Percentiles rank a stretch among this genome's conserved stretches.
These are phyloP conservation scores for Gonapodya prolifera DNA, from an alignment of 192 early-diverging fungal species.

Conservation along the genomic window DNA sequence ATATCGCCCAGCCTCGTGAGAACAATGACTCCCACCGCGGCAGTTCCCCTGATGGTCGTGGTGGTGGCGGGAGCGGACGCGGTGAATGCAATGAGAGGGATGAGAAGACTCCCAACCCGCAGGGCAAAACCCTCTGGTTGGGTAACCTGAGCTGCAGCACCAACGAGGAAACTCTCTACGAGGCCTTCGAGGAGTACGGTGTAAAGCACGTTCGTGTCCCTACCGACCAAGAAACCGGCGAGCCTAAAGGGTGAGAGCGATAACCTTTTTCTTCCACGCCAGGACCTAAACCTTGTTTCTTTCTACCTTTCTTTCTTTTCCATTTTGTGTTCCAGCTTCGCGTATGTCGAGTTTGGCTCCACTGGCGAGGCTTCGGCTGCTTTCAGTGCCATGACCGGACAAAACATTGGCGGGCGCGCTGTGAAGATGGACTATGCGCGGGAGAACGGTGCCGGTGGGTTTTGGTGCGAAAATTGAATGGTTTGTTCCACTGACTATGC, in stretches of 20 bases:
- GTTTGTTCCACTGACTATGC: slow-evolving; percentile 19
- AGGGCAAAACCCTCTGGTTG: slow-evolving; percentile 63
- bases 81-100: neutral
- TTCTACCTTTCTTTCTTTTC: too few species aligned
- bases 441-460: slow-evolving; percentile 16
- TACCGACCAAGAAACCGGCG: slow-evolving; percentile 59
- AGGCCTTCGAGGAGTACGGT: slow-evolving; percentile 41
- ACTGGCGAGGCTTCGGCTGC: slow-evolving; percentile 35
- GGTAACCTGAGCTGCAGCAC: slow-evolving; percentile 61
- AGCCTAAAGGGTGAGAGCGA: slow-evolving; percentile 54
- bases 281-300: too few species aligned
- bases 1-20: slow-evolving; percentile 44
- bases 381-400: slow-evolving; percentile 62
- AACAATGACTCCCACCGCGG: slow-evolving; percentile 18
- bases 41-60: slow-evolving; percentile 8
- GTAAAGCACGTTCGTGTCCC: slow-evolving; percentile 51
- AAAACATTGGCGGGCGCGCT: slow-evolving; percentile 62
- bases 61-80: slow-evolving; percentile 22
- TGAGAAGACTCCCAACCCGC: slow-evolving; percentile 23
- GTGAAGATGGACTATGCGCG: slow-evolving; percentile 78
- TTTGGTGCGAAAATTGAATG: neutral
- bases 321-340: slow-evolving; percentile 22
- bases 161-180: slow-evolving; percentile 49
- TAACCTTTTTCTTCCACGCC: too few species aligned
- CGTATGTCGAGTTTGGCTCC: slow-evolving; percentile 31